phyloP scores from a whole-genome alignment of 441 rosid species.

The Croton laevigatus region DNA sequence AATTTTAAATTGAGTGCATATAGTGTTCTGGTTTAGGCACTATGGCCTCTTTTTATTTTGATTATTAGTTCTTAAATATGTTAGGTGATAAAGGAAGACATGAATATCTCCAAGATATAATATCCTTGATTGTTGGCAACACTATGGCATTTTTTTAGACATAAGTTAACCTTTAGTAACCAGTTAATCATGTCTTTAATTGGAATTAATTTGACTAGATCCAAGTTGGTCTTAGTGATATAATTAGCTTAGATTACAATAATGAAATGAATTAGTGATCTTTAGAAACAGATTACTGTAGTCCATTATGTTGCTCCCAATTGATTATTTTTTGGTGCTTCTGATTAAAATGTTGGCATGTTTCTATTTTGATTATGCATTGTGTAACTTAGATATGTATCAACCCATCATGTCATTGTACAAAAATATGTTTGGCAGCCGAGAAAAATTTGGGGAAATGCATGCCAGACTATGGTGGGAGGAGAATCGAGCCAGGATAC shows the following conservation, averaged over 20 bases:
- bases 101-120: neutral
- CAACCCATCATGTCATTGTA: neutral
- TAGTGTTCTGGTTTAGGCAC: neutral
- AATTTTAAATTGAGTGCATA: too few relatives aligned
- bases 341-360: neutral
- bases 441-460: constrained; percentile 92
- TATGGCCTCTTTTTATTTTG: neutral
- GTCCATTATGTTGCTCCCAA: constrained; percentile 23
- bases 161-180: constrained; percentile 1
- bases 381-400: neutral
- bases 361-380: neutral
- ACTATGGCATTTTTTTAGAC: neutral
- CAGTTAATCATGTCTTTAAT: neutral
- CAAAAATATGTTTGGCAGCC: constrained; percentile 47
- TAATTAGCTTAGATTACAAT: constrained; percentile 25
- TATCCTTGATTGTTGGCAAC: neutral
- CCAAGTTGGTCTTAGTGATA: constrained; percentile 18
- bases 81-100: constrained; percentile 1
- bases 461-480: constrained; percentile 99
- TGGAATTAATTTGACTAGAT: constrained; percentile 16
- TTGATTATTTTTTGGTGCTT: constrained; percentile 2
- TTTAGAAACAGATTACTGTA: constrained; percentile 19
- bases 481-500: constrained; percentile 92
- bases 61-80: neutral
- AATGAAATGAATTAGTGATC: constrained; percentile 21